Base-by-base conservation (phyloP, 768 basidiomycete genomes). In the Tylopilus intermedius region DNA sequence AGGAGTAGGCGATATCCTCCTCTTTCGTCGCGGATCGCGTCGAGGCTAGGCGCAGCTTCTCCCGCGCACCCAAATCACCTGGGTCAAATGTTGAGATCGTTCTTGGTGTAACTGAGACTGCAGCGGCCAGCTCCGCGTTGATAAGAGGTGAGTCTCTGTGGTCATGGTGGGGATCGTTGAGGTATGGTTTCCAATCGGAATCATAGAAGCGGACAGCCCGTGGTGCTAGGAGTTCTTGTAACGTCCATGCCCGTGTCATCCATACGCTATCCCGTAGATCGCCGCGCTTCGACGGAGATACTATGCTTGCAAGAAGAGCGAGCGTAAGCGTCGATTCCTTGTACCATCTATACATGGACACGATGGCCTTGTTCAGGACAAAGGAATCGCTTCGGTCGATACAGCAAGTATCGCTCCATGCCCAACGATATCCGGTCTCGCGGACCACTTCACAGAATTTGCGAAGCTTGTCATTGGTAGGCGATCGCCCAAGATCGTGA, bases 341-440 rank as follows among this genome's bases (percentile, higher is more conserved):
- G 37, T 54, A 54, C 53, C 53, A 53, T 40, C 50, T 53, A 18
- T 45, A 53, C 53, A 54, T 54, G 13, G 53, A 45, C 15, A 39
- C 10, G 8, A 54, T 54, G 21, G 53, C 49, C 21, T 2, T 21
- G 18, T 26, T 52, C 37, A 52, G 53, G 5, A 30, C 30, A 10
- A 30, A 30, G 30, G 30, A 30, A 8, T 53, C 50, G 14, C 4
- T 21, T 22, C 22, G 27, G 15, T 54, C 7, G 35, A 54, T 52
- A 45, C 53, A 44, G 18, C 53, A 52, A 8, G 42, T 44, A 35
- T 35, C 33, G 33, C 33, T 35, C 33, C 33, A 35, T 14, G 33
- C 10, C 33, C 33, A 35, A 13, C 50, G 53, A 39, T 54, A 26
- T 5, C 22, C 35, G 1, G 26, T 45, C 32, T 52, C 42, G n/a